Conservation (phyloP, 306 rosid species). For the Comarum palustre region DNA sequence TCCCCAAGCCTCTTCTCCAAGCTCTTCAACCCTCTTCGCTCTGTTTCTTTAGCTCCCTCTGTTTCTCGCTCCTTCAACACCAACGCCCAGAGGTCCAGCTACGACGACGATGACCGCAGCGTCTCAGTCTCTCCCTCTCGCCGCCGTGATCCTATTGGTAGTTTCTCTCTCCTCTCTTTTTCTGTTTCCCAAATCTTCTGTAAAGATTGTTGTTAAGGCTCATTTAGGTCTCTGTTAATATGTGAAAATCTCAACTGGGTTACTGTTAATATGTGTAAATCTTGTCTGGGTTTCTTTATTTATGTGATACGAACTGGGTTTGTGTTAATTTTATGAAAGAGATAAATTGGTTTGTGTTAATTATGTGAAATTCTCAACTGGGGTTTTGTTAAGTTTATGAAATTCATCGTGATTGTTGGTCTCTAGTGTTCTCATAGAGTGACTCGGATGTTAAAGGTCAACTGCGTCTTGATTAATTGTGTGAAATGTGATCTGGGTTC, state of each 20-base stretch:
- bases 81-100: conserved; percentile 31
- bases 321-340: no score
- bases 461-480: background rate
- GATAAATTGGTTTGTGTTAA: no score
- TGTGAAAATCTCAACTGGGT: background rate
- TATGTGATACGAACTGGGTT: no score
- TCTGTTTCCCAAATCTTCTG: background rate
- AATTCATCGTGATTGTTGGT: background rate
- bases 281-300: no score
- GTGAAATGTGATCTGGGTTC: background rate
- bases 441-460: background rate
- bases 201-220: no score
- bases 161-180: background rate
- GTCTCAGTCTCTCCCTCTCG: conserved; percentile 29
- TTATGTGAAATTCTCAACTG: background rate
- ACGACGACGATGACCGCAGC: conserved; percentile 14
- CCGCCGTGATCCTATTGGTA: conserved; percentile 37
- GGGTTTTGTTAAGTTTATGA: background rate
- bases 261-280: no score
- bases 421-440: no score
- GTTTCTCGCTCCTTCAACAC: conserved; percentile 45
- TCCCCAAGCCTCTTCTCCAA: conserved; percentile 22
- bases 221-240: no score
- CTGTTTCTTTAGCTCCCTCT: conserved; percentile 25
- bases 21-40: conserved; percentile 30